phyloP scores from a whole-genome alignment of 2,329 filamentous ascomycete genomes.

The Xylaria sp. region DNA sequence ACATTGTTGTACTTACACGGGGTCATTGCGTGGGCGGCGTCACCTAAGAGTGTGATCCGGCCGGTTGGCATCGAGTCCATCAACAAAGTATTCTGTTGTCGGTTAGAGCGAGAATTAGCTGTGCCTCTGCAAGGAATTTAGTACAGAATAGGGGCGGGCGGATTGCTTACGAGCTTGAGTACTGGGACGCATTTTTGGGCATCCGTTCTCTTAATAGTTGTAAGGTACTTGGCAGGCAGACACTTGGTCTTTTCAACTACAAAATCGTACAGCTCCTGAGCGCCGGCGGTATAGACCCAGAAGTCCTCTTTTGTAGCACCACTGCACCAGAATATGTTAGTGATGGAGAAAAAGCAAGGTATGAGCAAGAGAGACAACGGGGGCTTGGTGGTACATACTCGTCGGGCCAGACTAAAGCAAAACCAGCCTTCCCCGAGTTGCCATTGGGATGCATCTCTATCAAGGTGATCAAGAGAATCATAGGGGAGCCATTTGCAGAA shows the following conservation, averaged over 20 bases:
- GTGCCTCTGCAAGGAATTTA: neutral
- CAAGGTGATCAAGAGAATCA: slow-evolving; percentile 34
- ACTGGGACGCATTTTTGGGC: slow-evolving; percentile 3
- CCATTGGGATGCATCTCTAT: slow-evolving; percentile 30
- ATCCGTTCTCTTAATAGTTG: slow-evolving; percentile 26
- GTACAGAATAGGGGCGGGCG: neutral
- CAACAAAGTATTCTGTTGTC: slow-evolving; percentile 25
- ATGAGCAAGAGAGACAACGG: neutral
- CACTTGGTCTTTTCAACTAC: slow-evolving; percentile 30
- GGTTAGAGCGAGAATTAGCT: neutral
- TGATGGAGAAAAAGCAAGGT: neutral
- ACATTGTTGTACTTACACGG: slow-evolving; percentile 24
- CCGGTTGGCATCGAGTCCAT: slow-evolving; percentile 33
- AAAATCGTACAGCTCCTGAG: slow-evolving; percentile 58
- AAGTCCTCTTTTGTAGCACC: slow-evolving; percentile 63
- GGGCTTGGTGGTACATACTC: slow-evolving; percentile 10
- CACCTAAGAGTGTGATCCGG: slow-evolving; percentile 33
- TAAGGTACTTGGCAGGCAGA: slow-evolving; percentile 29
- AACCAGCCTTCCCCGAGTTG: slow-evolving; percentile 33
- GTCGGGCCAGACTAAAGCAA: slow-evolving; percentile 34
- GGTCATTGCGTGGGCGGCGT: slow-evolving; percentile 36
- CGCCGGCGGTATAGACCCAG: slow-evolving; percentile 68
- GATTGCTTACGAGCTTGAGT: slow-evolving; percentile 14
- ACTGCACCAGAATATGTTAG: neutral
- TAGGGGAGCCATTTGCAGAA: slow-evolving; percentile 25